Evolutionary conservation across 2,329 filamentous ascomycete genomes (phyloP).

Genomic region (Aspergillus melleus): DNA sequence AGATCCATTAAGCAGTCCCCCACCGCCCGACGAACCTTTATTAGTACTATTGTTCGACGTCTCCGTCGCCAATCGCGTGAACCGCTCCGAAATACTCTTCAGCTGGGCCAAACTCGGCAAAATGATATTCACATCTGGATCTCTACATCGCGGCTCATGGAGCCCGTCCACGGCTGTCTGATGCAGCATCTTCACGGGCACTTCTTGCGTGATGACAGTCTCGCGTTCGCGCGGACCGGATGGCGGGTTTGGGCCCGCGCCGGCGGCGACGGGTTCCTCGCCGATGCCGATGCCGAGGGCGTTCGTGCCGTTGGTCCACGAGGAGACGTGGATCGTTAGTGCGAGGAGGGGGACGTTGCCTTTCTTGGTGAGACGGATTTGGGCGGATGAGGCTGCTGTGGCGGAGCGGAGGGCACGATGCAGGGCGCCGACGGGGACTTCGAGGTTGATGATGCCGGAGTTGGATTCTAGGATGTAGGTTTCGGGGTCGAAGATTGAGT

Average conservation of each 20-base stretch:
- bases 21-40: too few species aligned
- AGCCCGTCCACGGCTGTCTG: slow-evolving; percentile 84
- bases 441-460: slow-evolving; percentile 93
- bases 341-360: slow-evolving; percentile 82
- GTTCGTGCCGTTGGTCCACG: slow-evolving; percentile 47
- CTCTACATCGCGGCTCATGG: slow-evolving; percentile 85
- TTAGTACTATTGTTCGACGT: slow-evolving; percentile 24
- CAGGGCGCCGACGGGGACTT: slow-evolving; percentile 83
- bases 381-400: slow-evolving; percentile 74
- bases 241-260: slow-evolving; percentile 32
- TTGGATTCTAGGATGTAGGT: slow-evolving; percentile 84
- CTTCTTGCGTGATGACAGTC: slow-evolving; percentile 90
- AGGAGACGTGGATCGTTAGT: slow-evolving; percentile 76
- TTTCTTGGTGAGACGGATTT: slow-evolving; percentile 89
- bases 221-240: slow-evolving; percentile 71
- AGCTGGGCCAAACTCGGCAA: slow-evolving; percentile 84
- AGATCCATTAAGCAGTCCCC: too few species aligned
- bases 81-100: slow-evolving; percentile 91
- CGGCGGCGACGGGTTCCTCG: slow-evolving; percentile 7
- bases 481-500: slow-evolving; percentile 78
- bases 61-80: slow-evolving; percentile 68
- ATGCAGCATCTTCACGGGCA: slow-evolving; percentile 88
- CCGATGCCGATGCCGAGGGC: slow-evolving; percentile 56
- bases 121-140: slow-evolving; percentile 91
- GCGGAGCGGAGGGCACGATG: slow-evolving; percentile 92